Base-by-base conservation (phyloP, 1,284 basidiomycete genomes). In the Porodaedalea pini region DNA sequence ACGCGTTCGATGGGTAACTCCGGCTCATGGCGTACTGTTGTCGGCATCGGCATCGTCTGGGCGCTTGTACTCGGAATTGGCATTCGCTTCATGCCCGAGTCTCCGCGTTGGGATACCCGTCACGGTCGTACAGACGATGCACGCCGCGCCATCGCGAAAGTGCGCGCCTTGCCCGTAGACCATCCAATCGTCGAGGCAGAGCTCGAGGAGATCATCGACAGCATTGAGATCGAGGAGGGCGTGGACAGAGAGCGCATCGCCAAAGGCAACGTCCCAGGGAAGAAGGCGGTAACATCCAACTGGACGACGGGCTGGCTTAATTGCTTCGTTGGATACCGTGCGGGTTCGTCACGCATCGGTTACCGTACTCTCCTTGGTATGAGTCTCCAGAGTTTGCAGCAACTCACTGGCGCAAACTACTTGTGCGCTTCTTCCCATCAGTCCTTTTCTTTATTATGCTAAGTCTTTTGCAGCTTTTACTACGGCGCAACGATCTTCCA, bases 61-160 rank as follows among this genome's bases (percentile, higher is more conserved):
- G 81, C 86, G 2, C 66, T 79, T 51, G 77, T 91, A 51, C 80
- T 91, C 7, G 77, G 78, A 29, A 61, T 83, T 31, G 86, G 86
- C 40, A 91, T 92, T 62, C 66, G 84, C 13, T 84, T 88, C 66
- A 88, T 90, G 82, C 89, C 88, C 19, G 88, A 90, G 69, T 81
- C 78, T 48, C 88, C 88, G n/a, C 71, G 82, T 55, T 90, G 88
- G 88, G 77, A 88, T 61, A 74, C 78, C 52, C 63, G 70, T 0
- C 75, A 75, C 25, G 80, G 77, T 15, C 74, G 76, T 29, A 65
- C 71, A 43, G 80, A 83, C 29, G 77, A 85, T 57, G 85, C 83
- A 2, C 74, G 74, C 27, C 61, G 63, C 13, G 74, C 82, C 5
- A 70, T 90, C 45, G 82, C 83, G 0, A 72, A 77, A 13, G 72